These are phyloP conservation scores for Pythium rhizo-oryzae DNA, from an alignment of 352 stramenopile genomes.

Conservation along the genomic window DNA sequence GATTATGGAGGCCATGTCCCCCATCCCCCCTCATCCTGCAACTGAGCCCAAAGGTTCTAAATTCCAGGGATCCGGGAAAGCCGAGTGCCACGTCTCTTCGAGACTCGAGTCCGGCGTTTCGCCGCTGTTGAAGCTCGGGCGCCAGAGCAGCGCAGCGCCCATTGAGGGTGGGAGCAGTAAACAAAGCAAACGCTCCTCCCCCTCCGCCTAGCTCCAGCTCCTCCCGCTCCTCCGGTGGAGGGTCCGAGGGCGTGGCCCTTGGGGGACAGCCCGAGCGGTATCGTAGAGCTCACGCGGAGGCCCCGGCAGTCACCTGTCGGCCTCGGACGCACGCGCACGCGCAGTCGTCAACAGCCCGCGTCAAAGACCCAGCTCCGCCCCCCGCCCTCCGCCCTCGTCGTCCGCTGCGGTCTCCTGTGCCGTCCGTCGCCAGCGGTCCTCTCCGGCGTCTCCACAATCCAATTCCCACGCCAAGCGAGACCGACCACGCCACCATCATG, in stretches of 20 bases:
- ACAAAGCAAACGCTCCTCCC: neutral
- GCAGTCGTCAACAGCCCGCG: slow-evolving; percentile 4
- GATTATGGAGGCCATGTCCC: neutral
- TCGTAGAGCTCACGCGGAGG: neutral
- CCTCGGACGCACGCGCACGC: neutral
- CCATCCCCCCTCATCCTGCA: slow-evolving; percentile 1
- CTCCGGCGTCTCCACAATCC: slow-evolving; percentile 1
- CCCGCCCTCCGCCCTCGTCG: neutral
- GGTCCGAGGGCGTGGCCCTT: neutral
- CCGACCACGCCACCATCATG: slow-evolving; percentile 1
- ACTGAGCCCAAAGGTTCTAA: neutral
- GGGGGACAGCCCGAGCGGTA: neutral
- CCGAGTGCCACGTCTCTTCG: neutral
- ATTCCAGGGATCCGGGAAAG: neutral
- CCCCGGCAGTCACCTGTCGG: neutral
- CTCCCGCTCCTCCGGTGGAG: neutral
- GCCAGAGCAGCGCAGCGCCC: neutral
- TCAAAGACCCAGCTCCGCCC: neutral
- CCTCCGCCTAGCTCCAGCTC: neutral
- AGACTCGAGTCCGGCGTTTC: slow-evolving; percentile 1
- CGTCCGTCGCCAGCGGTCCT: too few relatives aligned
- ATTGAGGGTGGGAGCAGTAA: slow-evolving; percentile 1
- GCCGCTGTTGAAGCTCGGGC: neutral
- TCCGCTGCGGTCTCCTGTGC: too few relatives aligned
- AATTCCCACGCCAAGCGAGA: neutral